Conservation (phyloP, 2,329 filamentous ascomycete genomes). For the Alternaria tenuissima region DNA sequence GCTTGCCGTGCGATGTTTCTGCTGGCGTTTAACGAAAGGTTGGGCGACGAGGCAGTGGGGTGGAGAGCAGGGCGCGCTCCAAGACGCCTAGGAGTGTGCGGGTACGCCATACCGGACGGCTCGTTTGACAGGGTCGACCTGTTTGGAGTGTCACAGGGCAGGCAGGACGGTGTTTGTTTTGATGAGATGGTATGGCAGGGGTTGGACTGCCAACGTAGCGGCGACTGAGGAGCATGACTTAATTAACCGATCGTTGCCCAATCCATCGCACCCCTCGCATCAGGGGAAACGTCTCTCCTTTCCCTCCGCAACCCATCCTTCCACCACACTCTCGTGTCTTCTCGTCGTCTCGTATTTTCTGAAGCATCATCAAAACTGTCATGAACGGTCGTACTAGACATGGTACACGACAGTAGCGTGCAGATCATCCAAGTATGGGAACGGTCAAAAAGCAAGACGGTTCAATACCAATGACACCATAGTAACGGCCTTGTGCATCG, state of each 20-base stretch:
- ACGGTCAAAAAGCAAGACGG: neutral
- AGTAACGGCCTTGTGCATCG: neutral
- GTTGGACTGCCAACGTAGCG: conserved; percentile 9
- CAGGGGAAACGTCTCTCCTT: conserved; percentile 5
- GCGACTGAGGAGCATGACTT: conserved; percentile 13
- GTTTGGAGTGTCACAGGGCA: conserved; percentile 18
- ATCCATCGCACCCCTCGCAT: conserved; percentile 4
- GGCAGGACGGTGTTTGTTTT: conserved; percentile 26
- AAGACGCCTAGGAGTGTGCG: conserved; percentile 53
- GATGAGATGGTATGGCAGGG: conserved; percentile 15
- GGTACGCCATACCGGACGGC: conserved; percentile 45
- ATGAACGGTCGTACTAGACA: neutral
- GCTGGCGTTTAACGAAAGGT: conserved; percentile 51
- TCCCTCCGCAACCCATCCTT: neutral
- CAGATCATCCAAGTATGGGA: neutral
- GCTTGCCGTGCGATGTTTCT: conserved; percentile 71
- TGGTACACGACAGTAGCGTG: conserved; percentile 1
- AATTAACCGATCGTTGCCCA: conserved; percentile 17
- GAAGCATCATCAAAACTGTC: neutral
- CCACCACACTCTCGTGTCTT: neutral
- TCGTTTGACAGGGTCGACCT: conserved; percentile 19
- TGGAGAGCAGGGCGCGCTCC: conserved; percentile 52
- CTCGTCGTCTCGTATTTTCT: neutral
- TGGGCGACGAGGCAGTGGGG: conserved; percentile 54
- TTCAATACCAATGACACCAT: neutral